phyloP scores from a whole-genome alignment of 352 stramenopile genomes.

The Phytopythium montanum region DNA sequence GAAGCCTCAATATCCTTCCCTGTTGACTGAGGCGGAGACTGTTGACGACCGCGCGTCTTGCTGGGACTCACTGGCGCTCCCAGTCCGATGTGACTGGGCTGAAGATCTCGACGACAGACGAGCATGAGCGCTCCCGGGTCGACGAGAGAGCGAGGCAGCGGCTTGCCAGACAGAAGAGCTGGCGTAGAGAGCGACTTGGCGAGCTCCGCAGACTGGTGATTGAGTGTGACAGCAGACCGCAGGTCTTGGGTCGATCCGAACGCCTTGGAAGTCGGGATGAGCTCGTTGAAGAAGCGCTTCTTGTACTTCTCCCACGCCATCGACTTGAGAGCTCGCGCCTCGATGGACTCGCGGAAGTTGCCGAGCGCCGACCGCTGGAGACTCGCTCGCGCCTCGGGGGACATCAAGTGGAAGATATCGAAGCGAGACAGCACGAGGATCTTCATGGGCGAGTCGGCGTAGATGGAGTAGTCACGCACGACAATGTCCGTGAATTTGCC shows the following conservation, averaged over 20 bases:
- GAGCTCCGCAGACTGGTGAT: constrained; percentile 1
- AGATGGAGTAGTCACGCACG: constrained; percentile 71
- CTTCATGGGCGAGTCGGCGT: constrained; percentile 70
- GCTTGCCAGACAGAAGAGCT: constrained; percentile 11
- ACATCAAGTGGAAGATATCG: constrained; percentile 84
- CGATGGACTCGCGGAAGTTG: constrained; percentile 58
- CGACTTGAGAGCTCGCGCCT: constrained; percentile 70
- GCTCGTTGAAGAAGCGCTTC: constrained; percentile 45
- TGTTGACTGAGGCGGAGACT: background rate
- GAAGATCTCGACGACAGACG: constrained; percentile 16
- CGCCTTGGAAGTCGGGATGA: constrained; percentile 26
- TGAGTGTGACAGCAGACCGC: background rate
- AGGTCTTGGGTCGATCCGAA: background rate
- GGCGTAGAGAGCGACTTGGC: constrained; percentile 32
- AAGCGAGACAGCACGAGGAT: constrained; percentile 80
- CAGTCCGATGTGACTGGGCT: background rate
- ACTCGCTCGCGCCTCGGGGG: constrained; percentile 54
- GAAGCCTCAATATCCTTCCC: background rate
- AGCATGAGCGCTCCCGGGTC: constrained; percentile 34
- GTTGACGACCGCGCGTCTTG: background rate
- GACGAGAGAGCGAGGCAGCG: constrained; percentile 24
- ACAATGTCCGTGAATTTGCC: constrained; percentile 82
- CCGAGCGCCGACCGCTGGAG: constrained; percentile 60
- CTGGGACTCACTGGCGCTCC: background rate
- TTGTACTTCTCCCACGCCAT: constrained; percentile 79